A percentile compares a stretch with the other conserved stretches of the same genome.
phyloP scores from a whole-genome alignment of 106 monocot species.

The Platanthera zijinensis region DNA sequence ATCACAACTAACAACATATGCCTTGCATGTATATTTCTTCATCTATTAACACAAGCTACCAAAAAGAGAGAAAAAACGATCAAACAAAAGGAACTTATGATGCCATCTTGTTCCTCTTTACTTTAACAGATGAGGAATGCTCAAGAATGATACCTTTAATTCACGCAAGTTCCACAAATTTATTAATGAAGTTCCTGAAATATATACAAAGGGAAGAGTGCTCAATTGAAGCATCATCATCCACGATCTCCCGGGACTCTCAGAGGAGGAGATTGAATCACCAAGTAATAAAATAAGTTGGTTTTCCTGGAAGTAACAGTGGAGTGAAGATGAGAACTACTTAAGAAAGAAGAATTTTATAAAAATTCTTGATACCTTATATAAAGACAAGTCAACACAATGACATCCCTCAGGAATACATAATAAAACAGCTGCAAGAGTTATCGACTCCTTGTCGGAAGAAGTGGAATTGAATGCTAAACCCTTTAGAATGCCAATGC shows the following conservation, averaged over 20 bases:
- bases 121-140: background rate
- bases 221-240: conserved; percentile 71
- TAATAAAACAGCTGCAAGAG: conserved; percentile 49
- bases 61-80: background rate
- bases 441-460: conserved; percentile 6
- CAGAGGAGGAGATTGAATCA: conserved; percentile 38
- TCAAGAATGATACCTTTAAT: conserved; percentile 40
- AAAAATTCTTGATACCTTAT: conserved; percentile 53
- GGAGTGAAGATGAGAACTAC: background rate
- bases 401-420: conserved; percentile 55
- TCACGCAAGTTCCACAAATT: conserved; percentile 46
- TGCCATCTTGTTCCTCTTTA: background rate
- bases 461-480: conserved; percentile 24
- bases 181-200: conserved; percentile 25
- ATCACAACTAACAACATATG: background rate
- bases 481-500: conserved; percentile 64
- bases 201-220: conserved; percentile 44
- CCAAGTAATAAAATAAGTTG: conserved; percentile 74
- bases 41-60: background rate
- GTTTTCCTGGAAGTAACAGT: conserved; percentile 47
- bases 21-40: background rate
- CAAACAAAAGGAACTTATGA: background rate
- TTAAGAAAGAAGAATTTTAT: background rate
- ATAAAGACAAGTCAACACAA: conserved; percentile 76
- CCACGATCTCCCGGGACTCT: conserved; percentile 47